phyloP scores from a whole-genome alignment of 345 rosid species.

The Melaleuca alternifolia region DNA sequence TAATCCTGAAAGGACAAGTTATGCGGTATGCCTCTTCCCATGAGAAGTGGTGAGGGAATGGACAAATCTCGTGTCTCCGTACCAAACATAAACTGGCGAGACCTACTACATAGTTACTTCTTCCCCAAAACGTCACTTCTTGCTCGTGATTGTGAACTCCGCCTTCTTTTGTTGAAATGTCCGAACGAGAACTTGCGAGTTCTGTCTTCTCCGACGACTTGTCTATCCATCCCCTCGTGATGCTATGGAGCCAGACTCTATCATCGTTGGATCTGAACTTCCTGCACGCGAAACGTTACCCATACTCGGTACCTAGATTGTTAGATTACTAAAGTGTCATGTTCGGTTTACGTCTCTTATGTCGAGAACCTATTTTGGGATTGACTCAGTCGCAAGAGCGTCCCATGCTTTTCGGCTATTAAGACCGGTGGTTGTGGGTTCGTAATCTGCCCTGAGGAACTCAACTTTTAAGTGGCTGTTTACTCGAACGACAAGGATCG shows the following conservation, averaged over 20 bases:
- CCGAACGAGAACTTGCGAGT: no score
- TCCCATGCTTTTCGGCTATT: not conserved
- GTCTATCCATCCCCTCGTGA: not conserved
- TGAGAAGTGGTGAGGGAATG: no score
- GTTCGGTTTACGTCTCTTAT: not conserved
- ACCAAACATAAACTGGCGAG: no score
- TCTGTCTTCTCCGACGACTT: not conserved
- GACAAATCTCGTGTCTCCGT: no score
- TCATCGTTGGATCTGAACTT: not conserved
- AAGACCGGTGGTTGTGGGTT: not conserved
- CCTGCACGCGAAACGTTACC: not conserved
- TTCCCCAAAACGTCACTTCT: no score
- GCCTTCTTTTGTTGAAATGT: no score
- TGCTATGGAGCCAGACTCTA: not conserved
- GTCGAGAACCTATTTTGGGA: not conserved
- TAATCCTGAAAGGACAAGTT: not conserved
- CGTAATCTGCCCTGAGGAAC: not conserved
- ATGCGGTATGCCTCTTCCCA: no score
- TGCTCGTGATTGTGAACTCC: no score
- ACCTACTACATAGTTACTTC: no score
- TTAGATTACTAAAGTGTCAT: not conserved
- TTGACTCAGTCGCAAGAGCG: not conserved
- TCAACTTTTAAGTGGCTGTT: not conserved
- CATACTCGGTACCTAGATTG: not conserved
- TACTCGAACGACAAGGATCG: not conserved